phyloP scores from a whole-genome alignment of 495 filamentous ascomycete species.

The Penicillium subrubescens region DNA sequence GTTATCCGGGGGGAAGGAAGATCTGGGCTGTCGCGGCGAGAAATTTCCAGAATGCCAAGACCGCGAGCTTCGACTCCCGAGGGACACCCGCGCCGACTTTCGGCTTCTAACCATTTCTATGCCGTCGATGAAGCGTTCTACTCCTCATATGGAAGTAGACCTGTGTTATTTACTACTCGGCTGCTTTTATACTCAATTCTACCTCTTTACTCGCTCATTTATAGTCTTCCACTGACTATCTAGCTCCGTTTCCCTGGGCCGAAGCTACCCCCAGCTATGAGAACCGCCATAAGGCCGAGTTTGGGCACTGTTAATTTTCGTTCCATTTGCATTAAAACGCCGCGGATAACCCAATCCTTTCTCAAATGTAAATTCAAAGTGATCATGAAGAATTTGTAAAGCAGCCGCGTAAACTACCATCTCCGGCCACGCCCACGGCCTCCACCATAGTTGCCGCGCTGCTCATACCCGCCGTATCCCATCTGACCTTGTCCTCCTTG shows the following conservation, averaged over 20 bases:
- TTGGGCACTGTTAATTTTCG: slow-evolving; percentile 5
- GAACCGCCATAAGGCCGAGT: not conserved
- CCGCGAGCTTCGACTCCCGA: slow-evolving; percentile 39
- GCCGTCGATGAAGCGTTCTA: not conserved
- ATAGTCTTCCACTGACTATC: not conserved
- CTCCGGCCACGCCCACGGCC: slow-evolving; percentile 50
- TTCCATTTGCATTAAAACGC: slow-evolving; percentile 33
- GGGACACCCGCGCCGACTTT: slow-evolving; percentile 24
- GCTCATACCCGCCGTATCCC: slow-evolving; percentile 54
- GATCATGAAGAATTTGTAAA: slow-evolving; percentile 17
- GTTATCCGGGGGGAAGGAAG: slow-evolving; percentile 32
- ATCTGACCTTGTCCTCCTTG: slow-evolving; percentile 51
- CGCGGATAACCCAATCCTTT: slow-evolving; percentile 21
- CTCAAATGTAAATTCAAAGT: not conserved
- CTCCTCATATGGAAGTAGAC: not conserved
- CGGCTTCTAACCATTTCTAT: slow-evolving; percentile 1
- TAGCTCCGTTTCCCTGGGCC: slow-evolving; percentile 24
- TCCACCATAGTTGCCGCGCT: slow-evolving; percentile 48
- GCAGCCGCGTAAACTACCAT: slow-evolving; percentile 36
- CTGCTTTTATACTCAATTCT: too few species aligned
- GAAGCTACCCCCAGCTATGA: slow-evolving; percentile 1
- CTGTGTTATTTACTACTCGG: not conserved
- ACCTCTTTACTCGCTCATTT: not conserved
- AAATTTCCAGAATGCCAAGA: slow-evolving; percentile 62
- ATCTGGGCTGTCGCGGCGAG: slow-evolving; percentile 43